phyloP scores from a whole-genome alignment of 352 stramenopile species.

The Pythium brassicae region DNA sequence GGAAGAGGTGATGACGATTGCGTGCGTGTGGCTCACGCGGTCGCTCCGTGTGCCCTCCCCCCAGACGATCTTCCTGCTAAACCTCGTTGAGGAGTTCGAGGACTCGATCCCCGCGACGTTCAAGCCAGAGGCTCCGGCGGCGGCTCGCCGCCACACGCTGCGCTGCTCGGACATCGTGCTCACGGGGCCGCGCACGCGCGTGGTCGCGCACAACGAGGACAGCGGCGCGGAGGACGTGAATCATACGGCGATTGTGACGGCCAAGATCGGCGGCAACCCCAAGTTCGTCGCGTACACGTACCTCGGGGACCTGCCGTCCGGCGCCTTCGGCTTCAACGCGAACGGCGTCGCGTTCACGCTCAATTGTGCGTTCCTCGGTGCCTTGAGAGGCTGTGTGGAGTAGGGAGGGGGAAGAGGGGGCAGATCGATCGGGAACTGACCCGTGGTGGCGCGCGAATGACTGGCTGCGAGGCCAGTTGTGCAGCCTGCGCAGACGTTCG shows the following conservation, averaged over 20 bases:
- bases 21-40: background rate
- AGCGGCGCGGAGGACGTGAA: slow-evolving; percentile 46
- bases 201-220: slow-evolving; percentile 78
- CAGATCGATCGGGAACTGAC: background rate
- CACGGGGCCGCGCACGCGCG: slow-evolving; percentile 28
- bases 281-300: slow-evolving; percentile 76
- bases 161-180: slow-evolving; percentile 69
- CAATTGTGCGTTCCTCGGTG: slow-evolving; percentile 45
- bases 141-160: slow-evolving; percentile 19
- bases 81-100: slow-evolving; percentile 73
- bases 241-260: slow-evolving; percentile 58
- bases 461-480: slow-evolving; percentile 32
- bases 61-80: slow-evolving; percentile 64
- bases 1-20: too few relatives aligned
- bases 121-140: slow-evolving; percentile 17
- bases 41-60: background rate
- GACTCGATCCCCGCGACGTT: slow-evolving; percentile 47
- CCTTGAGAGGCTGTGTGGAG: too few relatives aligned
- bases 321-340: slow-evolving; percentile 69
- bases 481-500: slow-evolving; percentile 51
- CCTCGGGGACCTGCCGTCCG: slow-evolving; percentile 62
- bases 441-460: slow-evolving; percentile 2
- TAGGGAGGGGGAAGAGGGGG: too few relatives aligned
- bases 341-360: slow-evolving; percentile 70
- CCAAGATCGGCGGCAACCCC: slow-evolving; percentile 38